These are phyloP conservation scores for Sporisorium scitamineum DNA, from an alignment of 1,284 basidiomycete genomes.

Conservation along the genomic window DNA sequence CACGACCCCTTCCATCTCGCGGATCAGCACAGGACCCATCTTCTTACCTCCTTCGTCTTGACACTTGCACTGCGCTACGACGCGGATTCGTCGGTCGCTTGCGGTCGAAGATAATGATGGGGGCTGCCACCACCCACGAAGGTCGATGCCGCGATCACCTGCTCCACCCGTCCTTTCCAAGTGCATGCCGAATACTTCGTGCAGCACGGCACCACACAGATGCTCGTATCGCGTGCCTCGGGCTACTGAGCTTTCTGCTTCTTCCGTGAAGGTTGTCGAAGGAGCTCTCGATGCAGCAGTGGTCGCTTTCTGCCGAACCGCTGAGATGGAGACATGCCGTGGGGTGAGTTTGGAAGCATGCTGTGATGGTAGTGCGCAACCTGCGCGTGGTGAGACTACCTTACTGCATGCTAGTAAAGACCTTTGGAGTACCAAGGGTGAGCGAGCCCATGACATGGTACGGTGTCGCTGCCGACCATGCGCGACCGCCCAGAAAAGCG, in stretches of 20 bases:
- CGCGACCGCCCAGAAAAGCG: neutral
- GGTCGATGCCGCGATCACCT: constrained; percentile 85
- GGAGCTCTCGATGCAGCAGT: neutral
- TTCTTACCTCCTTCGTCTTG: constrained; percentile 79
- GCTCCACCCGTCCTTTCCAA: constrained; percentile 80
- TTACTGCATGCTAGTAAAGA: neutral
- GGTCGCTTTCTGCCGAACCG: neutral
- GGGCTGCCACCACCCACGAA: constrained; percentile 93
- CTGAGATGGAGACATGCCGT: neutral
- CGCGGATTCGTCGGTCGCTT: constrained; percentile 72
- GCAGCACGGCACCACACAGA: constrained; percentile 76
- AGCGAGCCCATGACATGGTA: constrained; percentile 3
- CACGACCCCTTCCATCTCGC: constrained; percentile 78
- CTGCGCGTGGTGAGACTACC: neutral
- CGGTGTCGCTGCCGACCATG: neutral
- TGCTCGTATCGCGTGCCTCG: constrained; percentile 82
- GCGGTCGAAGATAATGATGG: constrained; percentile 70
- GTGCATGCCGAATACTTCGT: constrained; percentile 80
- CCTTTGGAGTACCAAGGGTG: neutral
- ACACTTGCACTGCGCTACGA: constrained; percentile 87
- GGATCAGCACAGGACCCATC: constrained; percentile 80
- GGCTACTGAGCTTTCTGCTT: constrained; percentile 70
- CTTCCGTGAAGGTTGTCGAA: neutral
- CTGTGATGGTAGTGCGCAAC: neutral
- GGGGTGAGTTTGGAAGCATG: neutral